Evolutionary conservation across 352 stramenopile species (phyloP).

Genomic region (Phytophthora hybrid): DNA sequence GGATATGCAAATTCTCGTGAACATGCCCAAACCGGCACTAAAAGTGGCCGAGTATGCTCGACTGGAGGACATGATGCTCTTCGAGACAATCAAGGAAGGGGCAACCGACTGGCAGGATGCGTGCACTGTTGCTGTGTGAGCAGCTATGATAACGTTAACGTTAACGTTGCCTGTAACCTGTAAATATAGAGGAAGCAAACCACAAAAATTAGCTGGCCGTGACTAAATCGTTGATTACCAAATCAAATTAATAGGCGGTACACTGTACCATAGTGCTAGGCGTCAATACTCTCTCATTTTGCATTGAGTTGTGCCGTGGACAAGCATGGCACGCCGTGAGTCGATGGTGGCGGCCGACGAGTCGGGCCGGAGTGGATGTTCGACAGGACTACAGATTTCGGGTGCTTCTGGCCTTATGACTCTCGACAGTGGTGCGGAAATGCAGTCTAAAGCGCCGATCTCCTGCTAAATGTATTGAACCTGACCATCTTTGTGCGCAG

Average conservation of each 20-base stretch:
- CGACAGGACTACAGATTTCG: neutral
- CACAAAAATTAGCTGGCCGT: neutral
- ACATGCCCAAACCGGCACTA: constrained; percentile 9
- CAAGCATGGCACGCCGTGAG: neutral
- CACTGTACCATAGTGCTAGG: neutral
- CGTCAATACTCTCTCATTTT: neutral
- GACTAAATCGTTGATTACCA: constrained; percentile 1
- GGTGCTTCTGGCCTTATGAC: neutral
- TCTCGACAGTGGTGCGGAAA: constrained; percentile 27
- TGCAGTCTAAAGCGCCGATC: neutral
- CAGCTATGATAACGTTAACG: too few relatives aligned
- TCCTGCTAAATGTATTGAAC: neutral
- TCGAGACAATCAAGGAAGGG: constrained; percentile 26
- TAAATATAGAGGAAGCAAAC: too few relatives aligned
- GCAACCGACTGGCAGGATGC: constrained; percentile 33
- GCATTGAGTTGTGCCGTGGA: neutral
- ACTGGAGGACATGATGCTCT: constrained; percentile 38
- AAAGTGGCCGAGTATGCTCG: constrained; percentile 32
- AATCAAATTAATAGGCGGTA: neutral
- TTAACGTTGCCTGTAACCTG: too few relatives aligned
- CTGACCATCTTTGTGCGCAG: constrained; percentile 10
- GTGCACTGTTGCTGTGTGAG: constrained; percentile 2
- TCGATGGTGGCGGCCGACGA: neutral
- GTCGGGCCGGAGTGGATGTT: neutral
- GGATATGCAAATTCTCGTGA: constrained; percentile 34